Base-by-base conservation (phyloP, 495 filamentous ascomycete genomes). In the Lepraria neglecta region DNA sequence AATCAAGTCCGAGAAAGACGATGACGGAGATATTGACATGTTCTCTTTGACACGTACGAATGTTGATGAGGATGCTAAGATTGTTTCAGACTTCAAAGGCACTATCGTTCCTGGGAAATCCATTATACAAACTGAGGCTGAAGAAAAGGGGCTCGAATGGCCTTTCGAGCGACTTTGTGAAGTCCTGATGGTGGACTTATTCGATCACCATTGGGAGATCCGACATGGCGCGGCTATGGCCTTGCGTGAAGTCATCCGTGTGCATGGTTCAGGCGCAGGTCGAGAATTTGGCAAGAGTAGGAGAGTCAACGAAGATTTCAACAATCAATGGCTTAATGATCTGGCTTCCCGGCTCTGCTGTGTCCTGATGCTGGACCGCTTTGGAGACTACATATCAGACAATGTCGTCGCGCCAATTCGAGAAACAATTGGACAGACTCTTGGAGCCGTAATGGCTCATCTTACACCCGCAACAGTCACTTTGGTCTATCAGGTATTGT, bases 181-280 rank as follows among this genome's bases (percentile, higher is more conserved):
- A 65, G 88, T 96, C 66, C 81, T 98, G 53, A 90, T 84, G 64
- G 79, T 96, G 50, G 94, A 98, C 71, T 78, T 98, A 15, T 96
- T 98, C 65, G 92, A 98, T 76, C 78, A 85, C 4, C 84, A 90
- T 66, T 98, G 94, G 94, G 94, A 98, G 73, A 89, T 91, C 40
- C 86, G 94, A n/a, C 94, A 98, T 74, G 94, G 94, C 62, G 92
- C 94, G 48, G 91, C 94, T 24, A 92, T 98, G 87, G 95, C 90
- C 38, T 76, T 98, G 33, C 84, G 95, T 67, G 95, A 98, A 73
- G 84, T 97, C 40, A 79, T 96, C 62, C 84, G 94, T 53, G 90
- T 95, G 17, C 94, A 98, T 70, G 94, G 94, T 35, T 83, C 80
- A 30, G 95, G 94, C 45, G 92, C 94, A n/a, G 94, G 95, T 45